These are phyloP conservation scores for Uromyces viciae-fabae DNA, from an alignment of 1,284 basidiomycete genomes.

Conservation along the genomic window DNA sequence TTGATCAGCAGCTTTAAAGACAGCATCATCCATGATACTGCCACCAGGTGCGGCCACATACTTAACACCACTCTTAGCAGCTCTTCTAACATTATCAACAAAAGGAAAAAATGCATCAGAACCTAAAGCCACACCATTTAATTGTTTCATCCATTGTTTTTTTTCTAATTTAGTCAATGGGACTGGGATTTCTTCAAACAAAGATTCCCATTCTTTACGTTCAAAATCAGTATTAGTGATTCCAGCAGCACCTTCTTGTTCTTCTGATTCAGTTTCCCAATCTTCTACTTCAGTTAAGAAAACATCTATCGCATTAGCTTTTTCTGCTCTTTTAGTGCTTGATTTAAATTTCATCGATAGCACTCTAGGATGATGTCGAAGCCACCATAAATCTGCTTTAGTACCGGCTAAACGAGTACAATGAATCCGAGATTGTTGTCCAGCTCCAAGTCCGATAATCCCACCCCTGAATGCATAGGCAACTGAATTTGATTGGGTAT, in stretches of 20 bases:
- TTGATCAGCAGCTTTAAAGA: constrained; percentile 89
- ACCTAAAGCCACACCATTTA: constrained; percentile 83
- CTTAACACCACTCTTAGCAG: constrained; percentile 80
- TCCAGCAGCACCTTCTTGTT: constrained; percentile 24
- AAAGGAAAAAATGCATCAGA: constrained; percentile 99
- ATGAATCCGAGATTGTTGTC: constrained; percentile 98
- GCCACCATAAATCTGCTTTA: constrained; percentile 99
- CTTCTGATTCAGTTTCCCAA: constrained; percentile 67
- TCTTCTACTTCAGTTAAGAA: constrained; percentile 88
- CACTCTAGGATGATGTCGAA: constrained; percentile 90
- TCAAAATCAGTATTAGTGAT: constrained; percentile 61
- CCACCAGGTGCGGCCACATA: constrained; percentile 93
- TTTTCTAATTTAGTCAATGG: constrained; percentile 71
- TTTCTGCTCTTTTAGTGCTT: constrained; percentile 94
- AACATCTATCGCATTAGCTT: constrained; percentile 95
- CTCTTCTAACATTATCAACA: constrained; percentile 94
- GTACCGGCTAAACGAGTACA: constrained; percentile 95
- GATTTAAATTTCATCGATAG: constrained; percentile 91
- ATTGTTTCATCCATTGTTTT: constrained; percentile 66
- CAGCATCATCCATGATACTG: constrained; percentile 94
- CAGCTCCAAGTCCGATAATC: constrained; percentile 92
- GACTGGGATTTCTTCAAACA: constrained; percentile 73
- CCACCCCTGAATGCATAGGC: constrained; percentile 91
- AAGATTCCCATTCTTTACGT: constrained; percentile 80
- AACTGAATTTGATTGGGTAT: constrained; percentile 98